phyloP scores from a whole-genome alignment of 2,329 filamentous ascomycete genomes.

The Venturiaceae sp. region DNA sequence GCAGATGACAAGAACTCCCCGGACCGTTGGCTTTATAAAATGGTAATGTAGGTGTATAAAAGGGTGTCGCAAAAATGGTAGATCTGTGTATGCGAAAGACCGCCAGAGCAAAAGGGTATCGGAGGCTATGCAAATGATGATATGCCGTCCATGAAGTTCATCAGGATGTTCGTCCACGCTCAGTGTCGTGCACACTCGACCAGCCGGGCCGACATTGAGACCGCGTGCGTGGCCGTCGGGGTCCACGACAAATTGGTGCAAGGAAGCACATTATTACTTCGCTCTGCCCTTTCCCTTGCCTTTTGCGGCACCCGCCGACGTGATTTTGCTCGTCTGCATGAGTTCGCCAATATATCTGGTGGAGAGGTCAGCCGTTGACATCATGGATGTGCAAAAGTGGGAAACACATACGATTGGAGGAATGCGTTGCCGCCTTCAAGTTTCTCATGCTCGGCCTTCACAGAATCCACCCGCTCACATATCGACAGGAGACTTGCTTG shows the following conservation, averaged over 20 bases:
- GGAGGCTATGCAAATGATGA: neutral
- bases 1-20: neutral
- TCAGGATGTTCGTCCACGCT: neutral
- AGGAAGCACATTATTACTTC: neutral
- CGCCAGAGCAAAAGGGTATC: neutral
- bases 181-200: neutral
- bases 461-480: constrained; percentile 87
- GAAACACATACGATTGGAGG: constrained; percentile 53
- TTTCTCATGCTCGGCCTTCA: constrained; percentile 91
- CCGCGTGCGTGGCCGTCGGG: neutral
- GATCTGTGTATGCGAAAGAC: neutral
- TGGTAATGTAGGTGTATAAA: neutral
- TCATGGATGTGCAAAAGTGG: neutral
- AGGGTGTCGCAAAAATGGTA: neutral
- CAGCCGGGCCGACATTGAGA: neutral
- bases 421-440: constrained; percentile 96
- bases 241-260: neutral
- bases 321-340: constrained; percentile 64
- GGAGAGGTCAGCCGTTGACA: neutral
- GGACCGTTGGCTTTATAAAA: neutral
- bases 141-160: neutral
- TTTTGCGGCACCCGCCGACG: constrained; percentile 41
- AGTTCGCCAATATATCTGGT: constrained; percentile 89
- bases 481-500: constrained; percentile 85
- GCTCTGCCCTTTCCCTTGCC: constrained; percentile 25